phyloP scores from a whole-genome alignment of 73 alveolate species.

The Breviolum minutum region DNA sequence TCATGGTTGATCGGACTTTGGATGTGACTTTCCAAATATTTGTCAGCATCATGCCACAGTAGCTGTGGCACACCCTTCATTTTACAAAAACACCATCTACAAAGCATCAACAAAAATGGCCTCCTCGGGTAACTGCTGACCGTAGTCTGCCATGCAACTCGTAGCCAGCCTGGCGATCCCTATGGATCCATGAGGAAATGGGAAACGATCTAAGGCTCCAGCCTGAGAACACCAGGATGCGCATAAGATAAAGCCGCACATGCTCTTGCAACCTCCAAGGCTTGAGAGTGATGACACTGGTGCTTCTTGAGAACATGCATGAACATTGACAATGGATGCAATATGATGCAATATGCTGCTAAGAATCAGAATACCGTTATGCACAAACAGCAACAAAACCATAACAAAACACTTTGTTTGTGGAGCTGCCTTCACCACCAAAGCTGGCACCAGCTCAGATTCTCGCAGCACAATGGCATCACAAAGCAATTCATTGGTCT shows the following conservation, averaged over 20 bases:
- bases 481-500: conserved; percentile 23
- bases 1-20: too few species aligned
- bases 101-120: background rate
- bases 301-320: too few species aligned
- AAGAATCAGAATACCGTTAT: too few species aligned
- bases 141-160: conserved; percentile 73
- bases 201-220: background rate
- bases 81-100: too few species aligned
- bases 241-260: conserved; percentile 91
- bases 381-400: too few species aligned
- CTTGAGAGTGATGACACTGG: too few species aligned
- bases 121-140: conserved; percentile 73
- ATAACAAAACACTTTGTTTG: background rate
- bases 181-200: background rate
- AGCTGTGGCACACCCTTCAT: too few species aligned
- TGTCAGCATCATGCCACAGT: background rate
- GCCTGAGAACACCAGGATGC: conserved; percentile 76
- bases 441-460: conserved; percentile 58
- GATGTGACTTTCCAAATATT: too few species aligned
- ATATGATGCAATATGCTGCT: too few species aligned
- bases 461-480: conserved; percentile 62
- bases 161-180: conserved; percentile 54
- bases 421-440: conserved; percentile 19
- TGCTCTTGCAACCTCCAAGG: conserved; percentile 51
- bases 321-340: too few species aligned